Percentiles rank a stretch among this genome's conserved stretches.
These are phyloP conservation scores for Alliaria petiolata DNA, from an alignment of 345 rosid genomes.

Conservation along the genomic window DNA sequence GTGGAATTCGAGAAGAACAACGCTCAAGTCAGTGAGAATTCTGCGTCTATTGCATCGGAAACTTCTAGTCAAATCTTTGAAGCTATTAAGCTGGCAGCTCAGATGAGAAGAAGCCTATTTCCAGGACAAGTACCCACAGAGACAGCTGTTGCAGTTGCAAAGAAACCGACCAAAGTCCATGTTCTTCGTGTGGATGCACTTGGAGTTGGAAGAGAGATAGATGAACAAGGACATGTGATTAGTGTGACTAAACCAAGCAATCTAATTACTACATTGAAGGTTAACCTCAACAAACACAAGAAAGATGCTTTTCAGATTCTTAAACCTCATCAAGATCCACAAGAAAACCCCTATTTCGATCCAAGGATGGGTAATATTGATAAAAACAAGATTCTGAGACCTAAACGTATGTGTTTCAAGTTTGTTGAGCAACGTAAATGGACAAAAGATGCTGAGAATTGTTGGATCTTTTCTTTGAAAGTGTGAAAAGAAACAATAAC, in stretches of 20 bases:
- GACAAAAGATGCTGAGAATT: slow-evolving; percentile 87
- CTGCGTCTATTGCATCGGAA: background rate
- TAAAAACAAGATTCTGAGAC: slow-evolving; percentile 73
- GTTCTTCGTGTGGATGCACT: slow-evolving; percentile 85
- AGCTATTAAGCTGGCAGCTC: slow-evolving; percentile 85
- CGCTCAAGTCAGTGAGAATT: background rate
- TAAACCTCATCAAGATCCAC: slow-evolving; percentile 78
- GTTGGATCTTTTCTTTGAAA: too few relatives aligned
- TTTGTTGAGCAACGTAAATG: slow-evolving; percentile 98
- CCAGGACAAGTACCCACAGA: slow-evolving; percentile 72
- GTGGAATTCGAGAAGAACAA: slow-evolving; percentile 11
- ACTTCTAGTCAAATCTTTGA: slow-evolving; percentile 31
- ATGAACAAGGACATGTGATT: slow-evolving; percentile 86
- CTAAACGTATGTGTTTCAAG: slow-evolving; percentile 78
- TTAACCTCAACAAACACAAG: slow-evolving; percentile 90
- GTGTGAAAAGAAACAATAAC: too few relatives aligned
- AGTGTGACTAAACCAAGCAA: slow-evolving; percentile 76
- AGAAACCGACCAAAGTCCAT: slow-evolving; percentile 79
- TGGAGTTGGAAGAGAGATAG: slow-evolving; percentile 94
- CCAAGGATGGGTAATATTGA: slow-evolving; percentile 63
- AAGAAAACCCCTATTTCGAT: slow-evolving; percentile 77
- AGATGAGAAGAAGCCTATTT: slow-evolving; percentile 27
- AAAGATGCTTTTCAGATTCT: slow-evolving; percentile 92
- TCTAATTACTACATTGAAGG: slow-evolving; percentile 93
- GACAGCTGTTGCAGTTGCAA: slow-evolving; percentile 35